Base-by-base conservation (phyloP, 1,284 basidiomycete species). In the Cystobasidium sp. region DNA sequence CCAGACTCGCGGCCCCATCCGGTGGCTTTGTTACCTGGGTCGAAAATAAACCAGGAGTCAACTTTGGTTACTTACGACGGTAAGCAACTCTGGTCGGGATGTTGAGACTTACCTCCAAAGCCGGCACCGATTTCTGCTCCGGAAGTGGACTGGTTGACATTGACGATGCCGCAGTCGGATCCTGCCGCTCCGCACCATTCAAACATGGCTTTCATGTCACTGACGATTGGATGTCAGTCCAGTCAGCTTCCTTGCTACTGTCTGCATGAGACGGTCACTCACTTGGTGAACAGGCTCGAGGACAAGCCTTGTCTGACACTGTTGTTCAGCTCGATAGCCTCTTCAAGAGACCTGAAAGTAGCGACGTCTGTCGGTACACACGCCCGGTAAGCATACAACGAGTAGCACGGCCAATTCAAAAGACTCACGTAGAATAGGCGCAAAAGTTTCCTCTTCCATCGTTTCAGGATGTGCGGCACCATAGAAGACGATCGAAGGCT, bases 1-100 rank as follows among this genome's bases (percentile, higher is more conserved):
- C 94, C 94, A 16, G 92, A 94, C 84, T 97, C 94, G 71, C 94
- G 88, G n/a, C 95, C 95, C 93, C 93, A 94, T 75, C 85, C 85
- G 1, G 84, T 84, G 49, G 74, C 89, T 88, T 95, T 94, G 86
- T 96, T 96, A 55, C 95, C 78, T 20, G 76, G 76, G 37, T 75
- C 75, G 2, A 62, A 75, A 18, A 67, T 68, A 39, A 41, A 37
- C 18, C 16, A 52, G 53, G 10, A 70, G 20, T 41, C 10, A n/a
- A n/a, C n/a, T n/a, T 52, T 52, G 51, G 18, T 7, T 20, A 12
- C 16, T 7, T 7, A 10, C 51, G 22, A 18, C 51, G 8, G 18
- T 52, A 52, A n/a, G n/a, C 7, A 9, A 10, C 51, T 20, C 7
- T 20, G n/a, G 22, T 9, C 6, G n/a, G 16, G 7, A 20, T 6